These are phyloP conservation scores for Xenosphaeropsis pyriputrescens DNA, from an alignment of 2,329 filamentous ascomycete species.

Conservation along the genomic window DNA sequence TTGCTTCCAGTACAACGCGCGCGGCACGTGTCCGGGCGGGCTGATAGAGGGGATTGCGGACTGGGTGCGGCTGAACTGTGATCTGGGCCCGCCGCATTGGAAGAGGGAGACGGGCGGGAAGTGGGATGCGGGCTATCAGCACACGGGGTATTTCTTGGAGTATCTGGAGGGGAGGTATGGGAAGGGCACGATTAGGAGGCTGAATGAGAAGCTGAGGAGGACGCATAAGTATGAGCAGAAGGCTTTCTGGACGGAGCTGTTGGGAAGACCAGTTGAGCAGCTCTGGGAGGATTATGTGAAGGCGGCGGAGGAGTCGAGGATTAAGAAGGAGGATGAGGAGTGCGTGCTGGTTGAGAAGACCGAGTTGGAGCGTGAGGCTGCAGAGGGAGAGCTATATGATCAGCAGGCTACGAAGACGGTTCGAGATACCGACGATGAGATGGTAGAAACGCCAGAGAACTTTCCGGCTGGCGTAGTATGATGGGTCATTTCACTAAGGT, in stretches of 20 bases:
- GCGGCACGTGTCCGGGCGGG: constrained; percentile 50
- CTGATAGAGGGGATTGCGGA: constrained; percentile 87
- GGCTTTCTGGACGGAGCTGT: constrained; percentile 51
- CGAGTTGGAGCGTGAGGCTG: constrained; percentile 5
- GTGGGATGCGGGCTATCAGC: constrained; percentile 88
- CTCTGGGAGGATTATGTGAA: constrained; percentile 63
- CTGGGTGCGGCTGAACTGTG: constrained; percentile 69
- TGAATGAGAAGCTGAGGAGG: constrained; percentile 52
- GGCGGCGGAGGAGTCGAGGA: constrained; percentile 12
- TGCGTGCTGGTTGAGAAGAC: constrained; percentile 15
- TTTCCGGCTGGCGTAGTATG: no score
- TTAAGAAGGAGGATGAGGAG: constrained; percentile 14
- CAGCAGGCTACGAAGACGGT: background rate
- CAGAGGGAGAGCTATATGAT: background rate
- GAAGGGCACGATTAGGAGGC: constrained; percentile 37
- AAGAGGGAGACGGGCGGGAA: constrained; percentile 33
- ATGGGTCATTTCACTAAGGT: no score
- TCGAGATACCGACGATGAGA: background rate
- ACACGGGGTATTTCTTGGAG: constrained; percentile 81
- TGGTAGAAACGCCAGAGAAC: background rate
- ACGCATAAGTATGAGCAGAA: constrained; percentile 48
- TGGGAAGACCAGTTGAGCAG: constrained; percentile 48
- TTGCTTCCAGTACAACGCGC: constrained; percentile 73
- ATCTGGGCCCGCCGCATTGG: constrained; percentile 74
- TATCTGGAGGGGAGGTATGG: constrained; percentile 62